phyloP scores from a whole-genome alignment of 2,329 filamentous ascomycete species.

The Diaporthe ilicicola region DNA sequence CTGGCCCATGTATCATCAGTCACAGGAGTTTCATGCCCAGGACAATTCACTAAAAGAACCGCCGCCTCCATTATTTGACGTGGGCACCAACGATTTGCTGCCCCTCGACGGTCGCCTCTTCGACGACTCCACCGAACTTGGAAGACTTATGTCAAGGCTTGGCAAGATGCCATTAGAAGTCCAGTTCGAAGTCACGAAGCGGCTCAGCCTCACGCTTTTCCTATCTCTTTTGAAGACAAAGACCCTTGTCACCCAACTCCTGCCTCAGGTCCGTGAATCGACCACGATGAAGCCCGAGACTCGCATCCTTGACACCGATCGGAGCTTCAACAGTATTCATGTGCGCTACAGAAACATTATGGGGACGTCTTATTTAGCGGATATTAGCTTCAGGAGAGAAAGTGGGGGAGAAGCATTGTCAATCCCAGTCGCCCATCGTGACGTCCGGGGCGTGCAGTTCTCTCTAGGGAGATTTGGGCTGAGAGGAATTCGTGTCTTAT shows the following conservation, averaged over 20 bases:
- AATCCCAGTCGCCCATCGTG: not conserved
- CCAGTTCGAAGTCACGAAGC: not conserved
- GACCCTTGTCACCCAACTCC: not conserved
- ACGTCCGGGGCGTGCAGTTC: constrained; percentile 15
- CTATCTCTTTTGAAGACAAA: constrained; percentile 2
- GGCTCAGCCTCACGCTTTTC: not conserved
- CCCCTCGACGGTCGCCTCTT: not conserved
- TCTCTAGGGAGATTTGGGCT: constrained; percentile 3
- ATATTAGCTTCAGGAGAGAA: not conserved
- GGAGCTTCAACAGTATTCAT: not conserved
- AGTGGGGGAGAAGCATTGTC: not conserved
- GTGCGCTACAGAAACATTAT: not conserved
- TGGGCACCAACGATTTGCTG: not conserved
- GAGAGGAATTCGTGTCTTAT: not conserved
- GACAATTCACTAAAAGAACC: not conserved
- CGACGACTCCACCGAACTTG: not conserved
- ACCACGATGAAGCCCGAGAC: not conserved
- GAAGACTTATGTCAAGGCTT: not conserved
- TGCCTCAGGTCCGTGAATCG: not conserved
- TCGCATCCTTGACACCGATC: not conserved
- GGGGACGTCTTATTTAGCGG: not conserved
- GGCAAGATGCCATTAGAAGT: not conserved
- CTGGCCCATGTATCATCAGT: not conserved
- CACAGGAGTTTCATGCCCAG: not conserved
- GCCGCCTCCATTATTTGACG: not conserved